Evolutionary conservation across 768 basidiomycete genomes (phyloP).

Genomic region (Podaxis sp.): DNA sequence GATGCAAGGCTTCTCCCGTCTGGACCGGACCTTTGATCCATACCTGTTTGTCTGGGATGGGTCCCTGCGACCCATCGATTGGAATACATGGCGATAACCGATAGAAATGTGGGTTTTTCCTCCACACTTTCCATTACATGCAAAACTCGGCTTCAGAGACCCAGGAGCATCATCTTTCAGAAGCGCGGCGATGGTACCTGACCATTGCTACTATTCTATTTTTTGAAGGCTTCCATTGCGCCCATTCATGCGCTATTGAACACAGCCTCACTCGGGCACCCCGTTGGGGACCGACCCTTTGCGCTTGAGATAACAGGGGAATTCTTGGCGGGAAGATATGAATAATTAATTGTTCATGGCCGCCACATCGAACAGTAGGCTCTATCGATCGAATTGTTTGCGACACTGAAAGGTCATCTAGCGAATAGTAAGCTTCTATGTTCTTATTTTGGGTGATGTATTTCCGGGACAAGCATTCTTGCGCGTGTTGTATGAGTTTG

Average conservation of each 20-base stretch:
- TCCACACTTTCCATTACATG: not conserved
- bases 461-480: not conserved
- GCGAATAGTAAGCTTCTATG: not conserved
- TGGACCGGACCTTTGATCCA: constrained; percentile 3
- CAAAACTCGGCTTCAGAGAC: not conserved
- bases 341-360: not conserved
- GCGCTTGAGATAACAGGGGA: not conserved
- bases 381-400: not conserved
- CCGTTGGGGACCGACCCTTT: not conserved
- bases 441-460: not conserved
- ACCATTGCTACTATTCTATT: not conserved
- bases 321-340: not conserved
- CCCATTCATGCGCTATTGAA: not conserved
- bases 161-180: not conserved
- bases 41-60: not conserved
- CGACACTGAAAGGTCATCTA: not conserved
- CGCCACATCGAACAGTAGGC: not conserved
- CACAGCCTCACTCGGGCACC: constrained; percentile 1
- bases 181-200: constrained; percentile 1
- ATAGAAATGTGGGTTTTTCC: not conserved
- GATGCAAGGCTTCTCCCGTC: not conserved
- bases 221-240: constrained; percentile 6
- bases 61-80: not conserved
- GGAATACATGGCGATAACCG: not conserved
- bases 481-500: not conserved